Conservation (phyloP, 768 basidiomycete species). For the Podaxis sp. region DNA sequence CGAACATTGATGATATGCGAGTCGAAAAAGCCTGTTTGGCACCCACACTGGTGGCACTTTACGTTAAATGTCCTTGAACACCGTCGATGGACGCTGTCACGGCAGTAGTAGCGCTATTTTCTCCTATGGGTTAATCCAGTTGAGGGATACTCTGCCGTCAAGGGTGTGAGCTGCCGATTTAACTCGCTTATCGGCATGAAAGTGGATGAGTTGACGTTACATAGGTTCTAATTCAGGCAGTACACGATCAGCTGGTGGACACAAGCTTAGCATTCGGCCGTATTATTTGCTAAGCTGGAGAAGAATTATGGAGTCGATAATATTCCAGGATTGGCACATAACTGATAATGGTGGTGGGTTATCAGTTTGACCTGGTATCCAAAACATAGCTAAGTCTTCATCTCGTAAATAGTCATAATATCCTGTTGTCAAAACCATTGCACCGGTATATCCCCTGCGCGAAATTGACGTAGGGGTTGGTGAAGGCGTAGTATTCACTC, state of each 20-base stretch:
- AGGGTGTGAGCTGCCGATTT: neutral
- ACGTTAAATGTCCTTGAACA: neutral
- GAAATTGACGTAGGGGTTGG: too few species aligned
- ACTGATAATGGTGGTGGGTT: neutral
- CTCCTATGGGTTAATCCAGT: neutral
- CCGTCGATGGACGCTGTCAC: neutral
- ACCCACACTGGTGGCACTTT: slow-evolving; percentile 1
- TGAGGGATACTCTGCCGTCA: neutral
- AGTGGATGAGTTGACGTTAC: neutral
- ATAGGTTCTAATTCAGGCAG: neutral
- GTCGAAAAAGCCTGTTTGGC: neutral
- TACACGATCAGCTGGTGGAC: neutral
- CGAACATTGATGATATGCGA: neutral
- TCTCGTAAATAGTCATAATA: neutral
- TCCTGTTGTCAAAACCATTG: too few species aligned
- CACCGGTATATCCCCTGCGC: too few species aligned
- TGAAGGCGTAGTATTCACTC: too few species aligned
- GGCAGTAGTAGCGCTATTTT: neutral
- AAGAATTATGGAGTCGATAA: neutral
- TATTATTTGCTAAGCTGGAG: neutral
- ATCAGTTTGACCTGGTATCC: neutral
- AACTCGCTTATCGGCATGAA: neutral
- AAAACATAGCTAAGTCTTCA: neutral
- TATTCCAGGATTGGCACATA: neutral
- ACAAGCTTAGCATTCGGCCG: neutral